Base-by-base conservation (phyloP, 768 basidiomycete genomes). In the Pleurotus djamor region DNA sequence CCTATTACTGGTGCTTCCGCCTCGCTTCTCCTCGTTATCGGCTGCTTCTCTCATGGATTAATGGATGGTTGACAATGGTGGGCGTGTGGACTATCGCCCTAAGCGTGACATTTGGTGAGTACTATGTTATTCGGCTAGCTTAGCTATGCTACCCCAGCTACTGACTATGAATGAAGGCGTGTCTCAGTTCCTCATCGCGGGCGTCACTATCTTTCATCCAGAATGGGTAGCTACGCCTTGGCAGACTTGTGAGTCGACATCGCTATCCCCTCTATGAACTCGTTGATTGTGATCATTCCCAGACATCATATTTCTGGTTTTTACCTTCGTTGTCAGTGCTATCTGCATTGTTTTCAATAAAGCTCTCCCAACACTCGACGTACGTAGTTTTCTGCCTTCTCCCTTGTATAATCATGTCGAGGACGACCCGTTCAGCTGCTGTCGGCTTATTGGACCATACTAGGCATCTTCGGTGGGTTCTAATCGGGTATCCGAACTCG, bases 51-150 rank as follows among this genome's bases (percentile, higher is more conserved):
- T 84, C 83, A 13, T 89, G 87, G 83, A 82, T 88, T 49, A 84
- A 84, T 58, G 87, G 87, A 5, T 89, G 87, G 87, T 70, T 88
- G 14, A 85, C 83, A 1, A 74, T 87, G 64, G 85, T 86, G 33
- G 87, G 87, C 28, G 83, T 87, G 12, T 89, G 87, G 86, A 88
- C 83, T 0, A 77, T 84, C 59, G 81, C 83, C n/a, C 65, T 88
- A 38, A 86, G 85, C 8, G 86, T 86, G 5, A 84, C 81, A 3
- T 89, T 89, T 65, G 54, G 84, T 84, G 69, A 50, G 71, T 60
- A 56, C 34, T 59, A 17, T 38, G 35, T 0, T 34, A 36, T 35
- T n/a, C 17, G 16, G 12, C 16, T 41, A 41, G 17, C 12, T 17
- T 37, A 47, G 38, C 37, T 17, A 10, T 57, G 21, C 21, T 28